Conservation (phyloP, 768 basidiomycete species). For the Tephrocybe sp. region DNA sequence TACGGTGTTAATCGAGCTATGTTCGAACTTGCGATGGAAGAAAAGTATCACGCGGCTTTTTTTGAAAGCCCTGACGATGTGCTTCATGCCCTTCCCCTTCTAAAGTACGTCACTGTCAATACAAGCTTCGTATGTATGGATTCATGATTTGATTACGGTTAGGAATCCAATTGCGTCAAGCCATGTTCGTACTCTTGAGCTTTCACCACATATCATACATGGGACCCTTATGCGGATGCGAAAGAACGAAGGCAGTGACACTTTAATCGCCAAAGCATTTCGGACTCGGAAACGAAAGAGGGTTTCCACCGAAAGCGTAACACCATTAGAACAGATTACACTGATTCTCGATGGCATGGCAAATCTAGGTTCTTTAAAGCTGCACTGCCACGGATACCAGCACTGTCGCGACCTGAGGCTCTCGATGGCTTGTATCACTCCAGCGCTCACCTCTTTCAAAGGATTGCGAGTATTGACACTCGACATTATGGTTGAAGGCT, state of each 20-base stretch:
- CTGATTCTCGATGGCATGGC: background rate
- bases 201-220: slow-evolving; percentile 3
- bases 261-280: background rate
- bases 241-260: background rate
- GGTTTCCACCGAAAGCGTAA: background rate
- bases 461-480: slow-evolving; percentile 17
- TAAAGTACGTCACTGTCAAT: slow-evolving; percentile 8
- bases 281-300: background rate
- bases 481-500: slow-evolving; percentile 21
- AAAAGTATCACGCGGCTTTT: slow-evolving; percentile 16
- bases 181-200: slow-evolving; percentile 1
- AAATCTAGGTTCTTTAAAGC: background rate
- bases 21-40: slow-evolving; percentile 19
- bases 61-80: background rate
- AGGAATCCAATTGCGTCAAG: background rate
- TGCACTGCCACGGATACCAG: background rate
- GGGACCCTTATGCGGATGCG: background rate
- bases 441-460: background rate
- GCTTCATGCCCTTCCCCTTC: background rate
- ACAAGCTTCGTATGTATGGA: background rate
- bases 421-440: background rate
- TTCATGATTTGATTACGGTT: background rate
- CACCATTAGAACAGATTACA: background rate
- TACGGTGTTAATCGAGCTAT: slow-evolving; percentile 10
- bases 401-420: background rate